Evolutionary conservation across 805 yeast species (phyloP).

Genomic region (Sugiyamaella valdiviana): DNA sequence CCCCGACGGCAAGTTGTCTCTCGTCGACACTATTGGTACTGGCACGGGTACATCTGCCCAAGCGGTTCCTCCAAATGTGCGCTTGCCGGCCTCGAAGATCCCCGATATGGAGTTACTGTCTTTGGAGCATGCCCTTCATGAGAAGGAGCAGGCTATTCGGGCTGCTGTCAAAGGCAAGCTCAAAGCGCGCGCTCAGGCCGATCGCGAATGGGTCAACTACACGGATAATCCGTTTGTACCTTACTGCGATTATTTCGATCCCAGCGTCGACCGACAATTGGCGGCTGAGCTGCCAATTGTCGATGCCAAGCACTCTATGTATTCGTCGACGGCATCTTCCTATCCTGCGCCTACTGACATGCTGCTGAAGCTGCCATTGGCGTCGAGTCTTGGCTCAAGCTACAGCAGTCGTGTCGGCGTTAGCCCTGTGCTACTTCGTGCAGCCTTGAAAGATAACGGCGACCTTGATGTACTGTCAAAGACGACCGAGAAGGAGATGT

Average conservation of each 20-base stretch:
- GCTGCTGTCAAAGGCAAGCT: conserved; percentile 83
- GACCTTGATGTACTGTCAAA: conserved; percentile 15
- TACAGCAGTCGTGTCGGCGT: conserved; percentile 24
- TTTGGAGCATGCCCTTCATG: conserved; percentile 64
- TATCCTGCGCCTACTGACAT: conserved; percentile 37
- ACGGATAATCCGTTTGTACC: conserved; percentile 87
- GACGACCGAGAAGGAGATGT: conserved; percentile 17
- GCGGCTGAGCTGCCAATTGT: conserved; percentile 34
- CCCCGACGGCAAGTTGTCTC: not conserved
- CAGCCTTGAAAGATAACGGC: conserved; percentile 17
- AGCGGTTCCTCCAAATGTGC: conserved; percentile 63
- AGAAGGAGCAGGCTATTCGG: conserved; percentile 69
- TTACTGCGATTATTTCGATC: conserved; percentile 59
- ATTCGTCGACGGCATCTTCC: conserved; percentile 59
- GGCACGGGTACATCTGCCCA: conserved; percentile 5
- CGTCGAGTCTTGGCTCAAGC: conserved; percentile 25
- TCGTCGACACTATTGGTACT: not conserved
- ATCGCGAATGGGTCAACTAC: conserved; percentile 65
- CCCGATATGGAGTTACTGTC: conserved; percentile 89
- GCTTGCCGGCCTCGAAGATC: conserved; percentile 81
- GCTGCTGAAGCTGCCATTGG: conserved; percentile 30
- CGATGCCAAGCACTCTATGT: conserved; percentile 64
- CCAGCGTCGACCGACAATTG: conserved; percentile 29
- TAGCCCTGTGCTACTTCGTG: conserved; percentile 20
- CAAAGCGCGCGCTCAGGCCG: conserved; percentile 58